Base-by-base conservation (phyloP, 73 alveolate species). In the Tetrahymena thermophila region DNA sequence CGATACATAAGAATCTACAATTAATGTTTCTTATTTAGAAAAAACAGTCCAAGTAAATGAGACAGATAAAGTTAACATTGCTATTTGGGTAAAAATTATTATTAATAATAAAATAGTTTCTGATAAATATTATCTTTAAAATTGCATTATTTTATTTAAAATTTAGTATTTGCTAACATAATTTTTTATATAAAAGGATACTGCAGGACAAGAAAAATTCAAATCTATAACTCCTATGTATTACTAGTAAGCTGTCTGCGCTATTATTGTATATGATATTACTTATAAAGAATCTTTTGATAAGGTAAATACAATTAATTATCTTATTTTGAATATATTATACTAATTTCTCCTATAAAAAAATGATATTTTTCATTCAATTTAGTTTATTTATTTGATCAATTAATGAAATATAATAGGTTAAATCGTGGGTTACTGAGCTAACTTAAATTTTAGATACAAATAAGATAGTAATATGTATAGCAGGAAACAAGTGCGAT, bases 131-230 rank as follows among this genome's bases (percentile, higher is more conserved):
- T 19, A 2, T 15, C 31, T 0, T 50, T 3, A 19, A 10, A 50
- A 2, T 50, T 19, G 31, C 23, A 50, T 5, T 21, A 50, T 50
- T 50, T 50, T 50, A 9, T 50, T 50, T 50, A 9, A 28, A 50
- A 50, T 40, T 40, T 40, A 40, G 44, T 50, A 16, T 9, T 50
- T 43, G 9, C 2, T 5, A 14, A 43, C 7, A 19, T 50, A 2
- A 3, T 14, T 50, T 4, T 21, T 42, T 50, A 25, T 34, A 0
- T 42, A 55, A 43, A 43, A 95, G 97, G 99, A 98, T 96, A 98
- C 99, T 31, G 99, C 99, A 10, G 99, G 99, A 17, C 97, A 98
- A 94, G 99, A 98, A 97, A 95, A 96, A 84, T 98, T 96, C 94
- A 98, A 98, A 93, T 98, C 99, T 13, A 94, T 98, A 43, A 94